Conservation (phyloP, 2,329 filamentous ascomycete genomes). For the Claviceps humidiphila region DNA sequence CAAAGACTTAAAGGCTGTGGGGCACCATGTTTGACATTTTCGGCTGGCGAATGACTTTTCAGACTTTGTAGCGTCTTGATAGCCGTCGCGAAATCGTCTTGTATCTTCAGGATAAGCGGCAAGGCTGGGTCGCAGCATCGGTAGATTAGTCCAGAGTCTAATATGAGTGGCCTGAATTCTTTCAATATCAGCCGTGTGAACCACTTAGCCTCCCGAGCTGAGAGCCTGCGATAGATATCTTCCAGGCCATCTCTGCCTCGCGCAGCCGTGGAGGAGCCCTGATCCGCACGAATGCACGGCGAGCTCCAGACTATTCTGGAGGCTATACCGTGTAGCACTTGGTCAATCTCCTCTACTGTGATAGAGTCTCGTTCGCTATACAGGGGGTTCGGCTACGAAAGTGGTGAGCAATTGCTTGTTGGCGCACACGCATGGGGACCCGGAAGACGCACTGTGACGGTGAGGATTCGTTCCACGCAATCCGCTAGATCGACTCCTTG, state of each 20-base stretch:
- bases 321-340: slow-evolving; percentile 51
- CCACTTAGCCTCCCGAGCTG: slow-evolving; percentile 71
- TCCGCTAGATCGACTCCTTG: slow-evolving; percentile 53
- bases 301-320: slow-evolving; percentile 59
- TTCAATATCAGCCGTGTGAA: slow-evolving; percentile 70
- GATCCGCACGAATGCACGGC: slow-evolving; percentile 36
- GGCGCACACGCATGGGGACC: neutral
- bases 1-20: slow-evolving; percentile 13
- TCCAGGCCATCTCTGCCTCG: slow-evolving; percentile 34
- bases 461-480: slow-evolving; percentile 54
- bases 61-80: slow-evolving; percentile 35
- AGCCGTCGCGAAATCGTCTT: slow-evolving; percentile 52
- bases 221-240: slow-evolving; percentile 44
- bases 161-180: slow-evolving; percentile 51
- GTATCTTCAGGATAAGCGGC: slow-evolving; percentile 55
- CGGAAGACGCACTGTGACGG: slow-evolving; percentile 36
- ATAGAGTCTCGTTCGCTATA: slow-evolving; percentile 26
- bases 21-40: slow-evolving; percentile 2
- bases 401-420: neutral
- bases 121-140: slow-evolving; percentile 54
- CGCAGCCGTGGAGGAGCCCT: slow-evolving; percentile 7
- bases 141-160: slow-evolving; percentile 45
- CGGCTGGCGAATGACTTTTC: slow-evolving; percentile 12
- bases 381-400: slow-evolving; percentile 29
- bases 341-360: slow-evolving; percentile 61